These are phyloP conservation scores for Phytophthora europaea DNA, from an alignment of 352 stramenopile species.

Conservation along the genomic window DNA sequence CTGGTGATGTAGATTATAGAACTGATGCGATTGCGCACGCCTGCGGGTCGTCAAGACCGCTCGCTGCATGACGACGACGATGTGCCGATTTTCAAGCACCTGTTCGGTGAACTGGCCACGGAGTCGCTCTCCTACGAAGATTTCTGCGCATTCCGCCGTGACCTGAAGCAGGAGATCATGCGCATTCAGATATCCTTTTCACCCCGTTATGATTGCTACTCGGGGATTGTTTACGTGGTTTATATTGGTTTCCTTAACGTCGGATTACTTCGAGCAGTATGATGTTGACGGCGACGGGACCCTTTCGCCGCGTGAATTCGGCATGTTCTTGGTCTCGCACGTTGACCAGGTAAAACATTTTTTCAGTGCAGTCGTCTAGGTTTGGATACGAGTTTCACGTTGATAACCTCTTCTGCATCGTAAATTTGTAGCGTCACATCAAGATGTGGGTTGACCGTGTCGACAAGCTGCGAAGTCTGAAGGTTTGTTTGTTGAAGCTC, in stretches of 20 bases:
- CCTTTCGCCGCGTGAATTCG: constrained; percentile 86
- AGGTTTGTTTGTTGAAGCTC: constrained; percentile 40
- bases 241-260: constrained; percentile 53
- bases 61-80: constrained; percentile 79
- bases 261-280: constrained; percentile 91
- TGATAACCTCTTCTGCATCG: background rate
- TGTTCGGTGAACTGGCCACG: constrained; percentile 85
- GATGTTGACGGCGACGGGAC: constrained; percentile 85
- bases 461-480: constrained; percentile 64
- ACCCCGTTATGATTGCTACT: constrained; percentile 9
- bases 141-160: constrained; percentile 78
- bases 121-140: constrained; percentile 87
- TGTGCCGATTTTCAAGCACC: constrained; percentile 83
- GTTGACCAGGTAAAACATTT: constrained; percentile 62
- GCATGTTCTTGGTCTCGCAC: constrained; percentile 90
- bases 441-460: constrained; percentile 86
- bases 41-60: constrained; percentile 82
- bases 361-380: background rate
- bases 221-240: background rate
- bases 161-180: constrained; percentile 87
- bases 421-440: constrained; percentile 50
- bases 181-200: constrained; percentile 92
- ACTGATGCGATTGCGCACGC: constrained; percentile 82
- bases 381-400: background rate
- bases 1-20: constrained; percentile 77